Evolutionary conservation across 2,329 filamentous ascomycete species (phyloP), one percentile per base, ranked within the genome.

Genomic region (Fusarium dimerum): DNA sequence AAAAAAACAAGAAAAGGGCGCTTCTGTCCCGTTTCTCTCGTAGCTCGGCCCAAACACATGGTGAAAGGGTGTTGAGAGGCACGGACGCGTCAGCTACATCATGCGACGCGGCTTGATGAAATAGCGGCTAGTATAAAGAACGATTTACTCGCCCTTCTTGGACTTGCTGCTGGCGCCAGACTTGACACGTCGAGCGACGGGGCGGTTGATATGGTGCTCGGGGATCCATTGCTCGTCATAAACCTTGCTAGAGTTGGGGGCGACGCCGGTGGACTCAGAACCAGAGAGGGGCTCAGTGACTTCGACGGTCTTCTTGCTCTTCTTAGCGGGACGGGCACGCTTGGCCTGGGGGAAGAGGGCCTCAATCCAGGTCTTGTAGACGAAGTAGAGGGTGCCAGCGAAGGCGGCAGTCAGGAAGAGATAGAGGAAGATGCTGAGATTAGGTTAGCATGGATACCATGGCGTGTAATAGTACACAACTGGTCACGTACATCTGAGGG

Each of bases 321-420:
- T 85, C 68, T 80, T 82, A 60, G 81, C 75, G 30, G 81, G 76
- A 66, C 78, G 80, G 52, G 82, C 77, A 78, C 86, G 84, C 78
- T 91, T 89, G 62, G 88, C 86, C 80, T 96, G 91, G 45, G 94
- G 93, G 81, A 97, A 96, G 70, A 99, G 89, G 13, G 92, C 87
- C 67, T 92, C 90, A 75, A 99, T 89, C 92, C 93, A 97, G 68
- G 93, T 96, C 79, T 88, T 94, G 84, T 99, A 99, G 77, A 97
- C 91, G 75, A 96, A 96, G 85, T 93, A 97, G 71, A 88, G 84
- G 48, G 87, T 91, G 57, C 89, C 92, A 60, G 76, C 85, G 71
- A 96, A 95, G 58, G 81, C 83, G 56, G 82, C 86, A 48, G 87
- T 79, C 65, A 99, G 88, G 79, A 97, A 87, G 71, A 96, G 81